Evolutionary conservation across 371 early-diverging fungal genomes (phyloP).

Genomic region (Entomophthora muscae): DNA sequence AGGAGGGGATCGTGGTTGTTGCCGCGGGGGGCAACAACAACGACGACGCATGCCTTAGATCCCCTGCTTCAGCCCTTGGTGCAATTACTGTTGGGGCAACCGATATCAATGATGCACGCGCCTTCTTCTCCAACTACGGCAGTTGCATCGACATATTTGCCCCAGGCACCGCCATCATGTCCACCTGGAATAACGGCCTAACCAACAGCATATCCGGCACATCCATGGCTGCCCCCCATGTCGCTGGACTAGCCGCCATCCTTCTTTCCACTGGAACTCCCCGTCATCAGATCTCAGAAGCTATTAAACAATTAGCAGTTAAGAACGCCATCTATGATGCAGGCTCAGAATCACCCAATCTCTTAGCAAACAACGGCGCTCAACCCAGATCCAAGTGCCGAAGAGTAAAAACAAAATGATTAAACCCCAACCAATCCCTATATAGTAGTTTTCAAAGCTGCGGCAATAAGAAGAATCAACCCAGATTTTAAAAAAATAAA

Average conservation of each 20-base stretch:
- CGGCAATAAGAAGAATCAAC: too few relatives aligned
- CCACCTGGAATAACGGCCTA: conserved; percentile 21
- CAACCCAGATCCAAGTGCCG: too few relatives aligned
- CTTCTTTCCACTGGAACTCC: conserved; percentile 53
- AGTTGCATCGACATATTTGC: conserved; percentile 44
- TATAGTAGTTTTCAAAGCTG: too few relatives aligned
- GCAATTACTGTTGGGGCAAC: conserved; percentile 47
- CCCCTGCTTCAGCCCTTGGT: conserved; percentile 28
- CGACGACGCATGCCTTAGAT: conserved; percentile 30
- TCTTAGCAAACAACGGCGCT: conserved; percentile 16
- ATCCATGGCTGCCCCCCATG: conserved; percentile 99
- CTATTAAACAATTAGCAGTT: too few relatives aligned
- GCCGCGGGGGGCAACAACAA: conserved; percentile 45
- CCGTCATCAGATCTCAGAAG: too few relatives aligned
- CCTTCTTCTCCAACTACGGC: conserved; percentile 55
- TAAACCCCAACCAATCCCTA: too few relatives aligned
- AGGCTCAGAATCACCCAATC: too few relatives aligned
- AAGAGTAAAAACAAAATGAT: too few relatives aligned
- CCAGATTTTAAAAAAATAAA: too few relatives aligned
- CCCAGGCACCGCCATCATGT: conserved; percentile 22
- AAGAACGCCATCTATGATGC: too few relatives aligned
- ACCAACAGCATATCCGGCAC: conserved; percentile 94
- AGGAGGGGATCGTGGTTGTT: conserved; percentile 26
- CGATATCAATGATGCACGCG: conserved; percentile 28
- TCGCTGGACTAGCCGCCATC: conserved; percentile 87